Evolutionary conservation across 345 rosid species (phyloP).

Genomic region (Lumnitzera racemosa): DNA sequence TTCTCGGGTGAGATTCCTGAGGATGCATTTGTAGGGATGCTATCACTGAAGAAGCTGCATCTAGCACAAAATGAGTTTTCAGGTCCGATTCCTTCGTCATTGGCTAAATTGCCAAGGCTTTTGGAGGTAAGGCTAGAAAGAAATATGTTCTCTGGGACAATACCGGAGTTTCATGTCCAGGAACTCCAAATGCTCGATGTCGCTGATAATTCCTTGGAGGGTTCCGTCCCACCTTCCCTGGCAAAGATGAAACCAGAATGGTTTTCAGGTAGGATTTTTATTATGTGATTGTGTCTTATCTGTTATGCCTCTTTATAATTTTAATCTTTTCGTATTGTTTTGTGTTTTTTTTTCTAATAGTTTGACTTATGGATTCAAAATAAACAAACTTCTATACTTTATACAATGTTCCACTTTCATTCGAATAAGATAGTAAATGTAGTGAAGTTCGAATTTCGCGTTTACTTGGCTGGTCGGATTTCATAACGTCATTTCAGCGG

Average conservation of each 20-base stretch:
- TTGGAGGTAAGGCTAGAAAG: conserved; percentile 48
- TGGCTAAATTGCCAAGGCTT: conserved; percentile 42
- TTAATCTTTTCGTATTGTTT: too few species aligned
- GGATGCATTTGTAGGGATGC: conserved; percentile 54
- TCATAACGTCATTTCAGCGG: too few species aligned
- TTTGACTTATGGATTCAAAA: too few species aligned
- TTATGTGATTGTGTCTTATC: not conserved
- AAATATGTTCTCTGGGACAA: conserved; percentile 48
- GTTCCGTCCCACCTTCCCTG: conserved; percentile 49
- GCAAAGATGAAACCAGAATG: conserved; percentile 19
- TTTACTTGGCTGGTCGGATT: too few species aligned
- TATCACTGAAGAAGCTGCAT: conserved; percentile 50
- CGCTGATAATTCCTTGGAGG: conserved; percentile 51
- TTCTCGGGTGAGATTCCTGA: conserved; percentile 49
- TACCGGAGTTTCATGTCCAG: conserved; percentile 42
- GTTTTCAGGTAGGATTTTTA: conserved; percentile 36
- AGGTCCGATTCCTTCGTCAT: conserved; percentile 60
- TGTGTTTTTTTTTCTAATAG: too few species aligned
- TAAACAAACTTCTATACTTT: too few species aligned
- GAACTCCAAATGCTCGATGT: conserved; percentile 27
- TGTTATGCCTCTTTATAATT: not conserved
- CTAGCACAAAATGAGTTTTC: conserved; percentile 42
- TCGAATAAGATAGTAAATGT: too few species aligned
- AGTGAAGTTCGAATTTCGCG: too few species aligned
- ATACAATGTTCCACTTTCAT: too few species aligned